Base-by-base conservation (phyloP, 805 yeast species). In the Pichia kluyveri region DNA sequence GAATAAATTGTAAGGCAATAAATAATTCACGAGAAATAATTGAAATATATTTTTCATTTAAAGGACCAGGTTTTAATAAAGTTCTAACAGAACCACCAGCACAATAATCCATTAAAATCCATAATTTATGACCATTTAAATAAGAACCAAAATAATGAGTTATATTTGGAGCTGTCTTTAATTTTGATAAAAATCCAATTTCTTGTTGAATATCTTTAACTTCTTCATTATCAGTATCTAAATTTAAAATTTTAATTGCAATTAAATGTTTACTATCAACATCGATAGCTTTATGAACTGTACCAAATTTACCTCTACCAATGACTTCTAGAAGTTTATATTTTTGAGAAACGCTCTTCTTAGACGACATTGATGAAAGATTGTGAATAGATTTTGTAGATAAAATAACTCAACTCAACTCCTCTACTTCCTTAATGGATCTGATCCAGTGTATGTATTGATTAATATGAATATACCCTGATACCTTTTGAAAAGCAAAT, bases 91-190 rank as follows among this genome's bases (percentile, higher is more conserved):
- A 85, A 0, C 99, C 99, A 15, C 99, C 99, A 0, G 96, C 93
- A 66, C 98, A 91, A 60, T 86, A 80, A 60, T 93, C 99, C 97
- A 93, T 93, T 50, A 93, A 81, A 62, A 93, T 90, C 98, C 99
- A 93, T 37, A 93, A 71, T 58, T 86, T 83, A n/a, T 96, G 84
- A 43, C 91, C 97, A 52, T 82, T 79, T 30, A 95, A 67, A 54
- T 84, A 83, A 0, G 95, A 84, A 0, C 96, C 97, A 60, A 85
- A 86, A 66, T 93, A 93, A 53, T 84, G 90, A 3, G 96, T 89
- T 46, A 93, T 87, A 58, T 93, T 93, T n/a, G 95, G 93, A 17
- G 85, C 86, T 47, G 79, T 80, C 56, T 86, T 85, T 53, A 93
- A 69, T 54, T 86, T 88, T 1, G 95, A 72, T 48, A 93, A 71